phyloP scores from a whole-genome alignment of 1,139 yeast genomes.

The Suhomyces atakaporum region DNA sequence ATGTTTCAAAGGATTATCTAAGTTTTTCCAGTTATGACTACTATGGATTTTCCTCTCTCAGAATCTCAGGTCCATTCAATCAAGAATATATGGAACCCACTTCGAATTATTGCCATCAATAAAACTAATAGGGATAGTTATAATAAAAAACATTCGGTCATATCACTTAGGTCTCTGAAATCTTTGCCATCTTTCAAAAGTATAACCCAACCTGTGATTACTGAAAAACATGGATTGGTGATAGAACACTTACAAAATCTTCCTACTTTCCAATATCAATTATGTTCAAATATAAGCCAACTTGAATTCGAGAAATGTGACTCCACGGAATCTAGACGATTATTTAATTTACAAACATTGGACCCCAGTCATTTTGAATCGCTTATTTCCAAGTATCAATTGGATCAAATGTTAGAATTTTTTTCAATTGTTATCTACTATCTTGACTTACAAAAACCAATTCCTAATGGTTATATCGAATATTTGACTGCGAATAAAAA shows the following conservation, averaged over 20 bases:
- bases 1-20: too few species aligned
- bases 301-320: background rate
- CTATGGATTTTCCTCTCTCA: background rate
- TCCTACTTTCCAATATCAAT: constrained; percentile 1
- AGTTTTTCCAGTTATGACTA: background rate
- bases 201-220: too few species aligned
- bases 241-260: background rate
- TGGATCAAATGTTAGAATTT: constrained; percentile 1
- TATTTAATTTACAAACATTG: background rate
- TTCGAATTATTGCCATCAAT: background rate
- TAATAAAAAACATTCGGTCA: too few species aligned
- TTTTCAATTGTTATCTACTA: constrained; percentile 2
- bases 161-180: too few species aligned
- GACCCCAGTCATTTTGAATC: background rate
- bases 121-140: too few species aligned
- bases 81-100: background rate
- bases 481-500: background rate
- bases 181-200: too few species aligned
- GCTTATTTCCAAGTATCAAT: background rate
- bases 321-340: background rate
- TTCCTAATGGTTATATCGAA: constrained; percentile 3
- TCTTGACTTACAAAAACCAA: constrained; percentile 1
- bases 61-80: background rate
- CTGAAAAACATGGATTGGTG: background rate
- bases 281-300: constrained; percentile 1